Base-by-base conservation (phyloP, 345 rosid species). In the Trapa bicornis region DNA sequence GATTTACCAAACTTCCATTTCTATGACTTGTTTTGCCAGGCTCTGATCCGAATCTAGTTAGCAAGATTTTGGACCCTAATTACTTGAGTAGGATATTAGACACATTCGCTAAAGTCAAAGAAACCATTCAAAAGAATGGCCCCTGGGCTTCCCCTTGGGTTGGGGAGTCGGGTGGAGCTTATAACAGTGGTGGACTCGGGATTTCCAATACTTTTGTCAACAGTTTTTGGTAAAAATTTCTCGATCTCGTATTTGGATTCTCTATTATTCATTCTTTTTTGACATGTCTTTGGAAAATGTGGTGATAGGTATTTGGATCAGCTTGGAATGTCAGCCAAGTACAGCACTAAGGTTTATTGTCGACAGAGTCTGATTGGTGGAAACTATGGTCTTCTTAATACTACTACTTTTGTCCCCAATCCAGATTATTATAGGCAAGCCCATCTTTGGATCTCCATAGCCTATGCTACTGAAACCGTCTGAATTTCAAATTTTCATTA, bases 121-220 rank as follows among this genome's bases (percentile, higher is more conserved):
- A 81, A 32, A 82, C 89, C 52, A 81, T 94, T 66, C 72, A 75
- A 56, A 80, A 80, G 72, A 70, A 83, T 33, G 96, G 99, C 69
- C 85, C 89, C 15, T 91, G 97, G 96, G 85, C 99, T 64, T 87
- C 91, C 77, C 83, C 96, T 35, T 94, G 99, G 99, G 96, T 94
- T 64, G 97, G 99, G 67, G 99, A 94, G 76, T 85, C 99, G 64
- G 99, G 99, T 56, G 99, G 99, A 43, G 97, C 99, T 68, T 94
- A 80, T 75, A 94, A 94, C 76, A 94, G 99, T 54, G 99, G 99
- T 5, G 97, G 97, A 29, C 84, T 68, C 65, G 75, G 72, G 68
- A 92, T 94, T 42, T 94, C 99, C 58, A 80, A 94, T 71, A 86
- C 96, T 69, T 94, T 91, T 72, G 86, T 94, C 39, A 81, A 94